These are phyloP conservation scores for Fusarium armeniacum DNA, from an alignment of 2,329 filamentous ascomycete genomes.

Conservation along the genomic window DNA sequence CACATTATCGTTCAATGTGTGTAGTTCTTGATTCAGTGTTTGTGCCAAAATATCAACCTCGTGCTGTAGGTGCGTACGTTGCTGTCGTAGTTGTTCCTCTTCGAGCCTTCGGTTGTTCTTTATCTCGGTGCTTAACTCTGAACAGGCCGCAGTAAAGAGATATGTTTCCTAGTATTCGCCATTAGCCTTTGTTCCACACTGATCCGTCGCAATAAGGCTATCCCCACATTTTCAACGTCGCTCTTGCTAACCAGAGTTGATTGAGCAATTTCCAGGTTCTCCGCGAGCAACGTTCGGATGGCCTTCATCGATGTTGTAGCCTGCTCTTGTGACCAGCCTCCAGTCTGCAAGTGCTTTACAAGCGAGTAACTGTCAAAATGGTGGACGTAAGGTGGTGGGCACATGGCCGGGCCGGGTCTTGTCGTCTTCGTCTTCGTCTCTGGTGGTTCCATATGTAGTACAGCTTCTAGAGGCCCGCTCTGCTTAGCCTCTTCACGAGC, in stretches of 20 bases:
- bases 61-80: constrained; percentile 88
- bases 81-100: constrained; percentile 84
- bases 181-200: constrained; percentile 28
- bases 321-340: constrained; percentile 80
- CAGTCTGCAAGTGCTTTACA: constrained; percentile 82
- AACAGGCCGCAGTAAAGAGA: constrained; percentile 92
- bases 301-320: constrained; percentile 93
- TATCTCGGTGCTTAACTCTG: constrained; percentile 89
- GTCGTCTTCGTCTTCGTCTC: constrained; percentile 47
- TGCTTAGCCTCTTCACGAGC: constrained; percentile 57
- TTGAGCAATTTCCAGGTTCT: constrained; percentile 86
- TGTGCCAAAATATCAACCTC: constrained; percentile 95
- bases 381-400: constrained; percentile 86
- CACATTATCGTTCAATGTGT: constrained; percentile 88
- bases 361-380: constrained; percentile 96
- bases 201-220: too few relatives aligned
- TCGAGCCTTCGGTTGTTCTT: constrained; percentile 81
- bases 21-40: constrained; percentile 84
- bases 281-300: constrained; percentile 79
- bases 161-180: constrained; percentile 77
- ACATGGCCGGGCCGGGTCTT: constrained; percentile 74
- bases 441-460: constrained; percentile 63
- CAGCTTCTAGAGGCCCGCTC: constrained; percentile 65
- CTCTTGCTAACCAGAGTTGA: constrained; percentile 87
- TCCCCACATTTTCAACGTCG: constrained; percentile 82